phyloP scores from a whole-genome alignment of 352 stramenopile genomes.

The Phytophthora ohioensis region DNA sequence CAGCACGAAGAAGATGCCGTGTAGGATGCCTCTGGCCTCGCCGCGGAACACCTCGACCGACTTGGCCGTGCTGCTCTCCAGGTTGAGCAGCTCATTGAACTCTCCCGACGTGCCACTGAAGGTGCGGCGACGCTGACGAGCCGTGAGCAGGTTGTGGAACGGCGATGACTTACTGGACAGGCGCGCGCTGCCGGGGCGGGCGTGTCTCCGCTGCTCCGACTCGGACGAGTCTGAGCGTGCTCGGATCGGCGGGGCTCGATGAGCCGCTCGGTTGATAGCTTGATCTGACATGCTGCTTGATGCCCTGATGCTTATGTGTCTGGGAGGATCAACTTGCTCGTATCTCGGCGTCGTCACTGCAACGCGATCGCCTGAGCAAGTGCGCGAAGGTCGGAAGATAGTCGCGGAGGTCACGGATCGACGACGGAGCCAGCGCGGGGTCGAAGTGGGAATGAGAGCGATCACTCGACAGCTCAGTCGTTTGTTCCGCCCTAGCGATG shows the following conservation, averaged over 20 bases:
- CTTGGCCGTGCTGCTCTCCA: constrained; percentile 61
- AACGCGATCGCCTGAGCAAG: not conserved
- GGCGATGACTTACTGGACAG: constrained; percentile 20
- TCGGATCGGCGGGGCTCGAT: constrained; percentile 11
- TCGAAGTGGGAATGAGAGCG: constrained; percentile 6
- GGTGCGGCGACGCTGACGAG: constrained; percentile 36
- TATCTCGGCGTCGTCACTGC: constrained; percentile 1
- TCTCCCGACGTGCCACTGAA: constrained; percentile 44
- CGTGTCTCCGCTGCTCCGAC: constrained; percentile 11
- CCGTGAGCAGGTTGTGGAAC: constrained; percentile 34
- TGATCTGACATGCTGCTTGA: constrained; percentile 14
- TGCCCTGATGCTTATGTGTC: constrained; percentile 1
- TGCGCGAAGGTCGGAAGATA: constrained; percentile 19
- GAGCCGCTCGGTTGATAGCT: not conserved
- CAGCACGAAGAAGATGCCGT: constrained; percentile 69
- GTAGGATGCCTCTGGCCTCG: constrained; percentile 63
- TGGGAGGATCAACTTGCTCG: not conserved
- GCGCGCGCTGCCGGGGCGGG: constrained; percentile 26
- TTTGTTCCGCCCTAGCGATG: constrained; percentile 3
- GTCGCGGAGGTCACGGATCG: not conserved
- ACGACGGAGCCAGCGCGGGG: not conserved
- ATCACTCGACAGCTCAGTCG: not conserved
- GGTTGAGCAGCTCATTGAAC: constrained; percentile 44
- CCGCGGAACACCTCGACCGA: constrained; percentile 68
- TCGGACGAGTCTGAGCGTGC: constrained; percentile 27